Conservation (phyloP, 75 land plant genomes). For the Selaginella tamariscina region DNA sequence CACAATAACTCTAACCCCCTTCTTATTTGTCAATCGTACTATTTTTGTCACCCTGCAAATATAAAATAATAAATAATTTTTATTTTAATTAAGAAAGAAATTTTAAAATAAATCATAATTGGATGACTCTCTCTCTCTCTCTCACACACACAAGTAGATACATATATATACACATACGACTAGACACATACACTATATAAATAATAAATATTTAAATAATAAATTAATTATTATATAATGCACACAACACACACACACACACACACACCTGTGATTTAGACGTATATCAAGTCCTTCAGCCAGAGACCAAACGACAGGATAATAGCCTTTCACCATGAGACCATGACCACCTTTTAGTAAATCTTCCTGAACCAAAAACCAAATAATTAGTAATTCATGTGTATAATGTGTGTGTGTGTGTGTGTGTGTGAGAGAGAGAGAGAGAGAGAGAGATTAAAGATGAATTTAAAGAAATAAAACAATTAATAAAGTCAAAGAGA, state of each 20-base stretch:
- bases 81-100: background rate
- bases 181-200: too few relatives aligned
- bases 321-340: slow-evolving; percentile 41
- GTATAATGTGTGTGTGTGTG: background rate
- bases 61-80: background rate
- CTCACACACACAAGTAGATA: background rate
- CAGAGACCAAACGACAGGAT: slow-evolving; percentile 34
- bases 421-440: too few relatives aligned
- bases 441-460: too few relatives aligned
- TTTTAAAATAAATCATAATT: background rate
- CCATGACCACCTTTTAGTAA: slow-evolving; percentile 45
- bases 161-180: too few relatives aligned
- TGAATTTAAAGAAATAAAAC: slow-evolving; percentile 1
- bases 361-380: slow-evolving; percentile 29
- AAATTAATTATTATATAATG: background rate
- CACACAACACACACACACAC: background rate
- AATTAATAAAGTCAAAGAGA: background rate
- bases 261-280: slow-evolving; percentile 32
- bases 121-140: background rate
- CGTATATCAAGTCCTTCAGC: slow-evolving; percentile 38
- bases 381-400: background rate
- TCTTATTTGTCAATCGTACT: slow-evolving; percentile 8
- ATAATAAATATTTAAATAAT: background rate
- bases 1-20: slow-evolving; percentile 26
- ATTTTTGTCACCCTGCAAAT: slow-evolving; percentile 32